Percentiles rank a stretch among this genome's conserved stretches.
Evolutionary conservation across 176 grass and related monocot species (phyloP).

Genomic region (Microstegium vimineum): DNA sequence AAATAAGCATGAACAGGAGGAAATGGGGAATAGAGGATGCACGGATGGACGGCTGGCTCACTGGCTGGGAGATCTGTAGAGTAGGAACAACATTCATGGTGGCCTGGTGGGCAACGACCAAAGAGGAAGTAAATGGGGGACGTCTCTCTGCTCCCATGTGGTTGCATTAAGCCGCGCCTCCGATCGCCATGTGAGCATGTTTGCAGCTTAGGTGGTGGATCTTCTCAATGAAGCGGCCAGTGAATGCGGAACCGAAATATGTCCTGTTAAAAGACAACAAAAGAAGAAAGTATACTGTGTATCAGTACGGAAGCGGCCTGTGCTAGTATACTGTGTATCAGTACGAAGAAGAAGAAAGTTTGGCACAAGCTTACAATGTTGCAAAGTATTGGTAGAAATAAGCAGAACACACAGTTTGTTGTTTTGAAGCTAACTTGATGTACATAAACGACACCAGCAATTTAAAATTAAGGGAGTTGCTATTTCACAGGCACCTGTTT

Average conservation of each 20-base stretch:
- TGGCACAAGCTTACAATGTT: background rate
- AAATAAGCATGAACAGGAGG: background rate
- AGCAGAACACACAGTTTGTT: background rate
- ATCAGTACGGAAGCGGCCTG: too few relatives aligned
- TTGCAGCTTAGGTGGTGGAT: constrained; percentile 12
- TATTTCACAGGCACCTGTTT: too few relatives aligned
- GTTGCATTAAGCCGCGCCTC: constrained; percentile 42
- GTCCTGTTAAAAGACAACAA: constrained; percentile 3
- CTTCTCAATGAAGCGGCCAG: background rate
- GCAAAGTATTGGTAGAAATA: background rate
- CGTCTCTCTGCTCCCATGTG: constrained; percentile 37
- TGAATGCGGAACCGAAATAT: constrained; percentile 12
- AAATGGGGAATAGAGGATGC: background rate
- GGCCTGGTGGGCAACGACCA: constrained; percentile 35
- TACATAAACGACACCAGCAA: background rate
- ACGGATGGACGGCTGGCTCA: background rate
- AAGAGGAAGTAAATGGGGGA: constrained; percentile 25
- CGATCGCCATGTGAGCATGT: constrained; percentile 55
- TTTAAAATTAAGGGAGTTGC: too few relatives aligned
- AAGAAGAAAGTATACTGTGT: too few relatives aligned
- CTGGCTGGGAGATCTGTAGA: constrained; percentile 15
- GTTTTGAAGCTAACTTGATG: background rate
- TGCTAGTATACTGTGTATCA: too few relatives aligned
- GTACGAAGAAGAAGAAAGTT: background rate
- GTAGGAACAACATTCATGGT: constrained; percentile 40